phyloP scores from a whole-genome alignment of 371 early-diverging fungal species.

The Apophysomyces variabilis region DNA sequence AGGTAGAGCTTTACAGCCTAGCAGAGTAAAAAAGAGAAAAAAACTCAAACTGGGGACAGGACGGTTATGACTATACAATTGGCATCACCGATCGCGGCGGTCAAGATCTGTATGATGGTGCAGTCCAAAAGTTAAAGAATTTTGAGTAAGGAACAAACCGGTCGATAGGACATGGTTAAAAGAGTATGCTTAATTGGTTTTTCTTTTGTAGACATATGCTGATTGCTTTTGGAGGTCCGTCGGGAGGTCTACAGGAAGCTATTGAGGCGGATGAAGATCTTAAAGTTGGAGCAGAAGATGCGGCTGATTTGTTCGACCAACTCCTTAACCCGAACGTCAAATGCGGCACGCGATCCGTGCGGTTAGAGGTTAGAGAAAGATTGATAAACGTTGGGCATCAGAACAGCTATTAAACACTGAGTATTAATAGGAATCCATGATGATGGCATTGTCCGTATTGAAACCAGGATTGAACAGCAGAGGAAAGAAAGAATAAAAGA shows the following conservation, averaged over 20 bases:
- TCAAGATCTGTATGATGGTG: conserved; percentile 43
- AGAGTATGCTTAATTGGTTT: not conserved
- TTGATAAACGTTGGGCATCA: not conserved
- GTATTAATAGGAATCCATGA: conserved; percentile 36
- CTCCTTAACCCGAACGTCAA: conserved; percentile 66
- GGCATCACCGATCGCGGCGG: conserved; percentile 71
- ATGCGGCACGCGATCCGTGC: conserved; percentile 69
- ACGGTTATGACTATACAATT: conserved; percentile 72
- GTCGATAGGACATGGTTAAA: not conserved
- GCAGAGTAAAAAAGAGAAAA: not conserved
- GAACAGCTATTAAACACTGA: conserved; percentile 10
- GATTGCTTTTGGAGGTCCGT: conserved; percentile 72
- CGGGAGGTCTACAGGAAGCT: conserved; percentile 70
- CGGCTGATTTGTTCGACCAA: conserved; percentile 65
- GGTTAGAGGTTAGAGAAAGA: conserved; percentile 61
- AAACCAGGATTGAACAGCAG: conserved; percentile 26
- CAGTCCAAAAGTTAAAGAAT: conserved; percentile 21
- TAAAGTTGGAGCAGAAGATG: conserved; percentile 63
- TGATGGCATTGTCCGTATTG: conserved; percentile 40
- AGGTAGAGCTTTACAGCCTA: conserved; percentile 33
- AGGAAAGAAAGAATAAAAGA: conserved; percentile 23
- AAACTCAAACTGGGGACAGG: conserved; percentile 27
- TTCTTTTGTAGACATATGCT: conserved; percentile 56
- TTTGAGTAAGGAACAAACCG: not conserved
- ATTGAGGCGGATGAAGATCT: conserved; percentile 75